Evolutionary conservation across 192 early-diverging fungal genomes (phyloP), one percentile per base, ranked within the genome.

Genomic region (Mortierella antarctica): DNA sequence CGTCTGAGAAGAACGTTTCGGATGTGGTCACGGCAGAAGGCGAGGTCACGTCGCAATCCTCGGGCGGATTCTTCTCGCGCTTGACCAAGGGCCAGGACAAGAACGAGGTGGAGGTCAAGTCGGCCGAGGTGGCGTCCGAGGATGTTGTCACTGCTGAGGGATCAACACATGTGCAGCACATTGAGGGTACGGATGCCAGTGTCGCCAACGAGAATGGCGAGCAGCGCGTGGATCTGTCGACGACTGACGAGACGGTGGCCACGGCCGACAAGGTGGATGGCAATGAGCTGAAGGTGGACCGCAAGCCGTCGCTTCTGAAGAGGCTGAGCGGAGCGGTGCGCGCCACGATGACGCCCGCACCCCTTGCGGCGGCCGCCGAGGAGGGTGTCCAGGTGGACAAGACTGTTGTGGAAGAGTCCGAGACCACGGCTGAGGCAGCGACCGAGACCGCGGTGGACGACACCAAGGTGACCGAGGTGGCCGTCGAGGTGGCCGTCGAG

Each of bases 21-120:
- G 70, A 80, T 42, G 77, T 80, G 10, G 70, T 72, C 44, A 79
- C 69, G 6, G 55, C 76, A 13, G 76, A 79, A 23, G 76, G 76
- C 11, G 76, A 66, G 49, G 76, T 70, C 9, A 80, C 70, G 15
- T 80, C 77, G 0, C 65, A 80, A 47, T 72, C 77, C 5, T 23
- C 65, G 9, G 77, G 60, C 20, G 77, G 77, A 7, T 80, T 80
- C 70, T 80, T 80, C 77, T 80, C 77, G 1, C 64, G 70, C 6
- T 65, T 80, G 56, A 72, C 70, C 40, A 80, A 72, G 69, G 65
- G 77, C 65, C 55, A 80, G 70, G 77, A 71, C 60, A 80, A 67
- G 77, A 80, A 80, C 55, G 77, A 80, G 53, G 77, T 80, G 4
- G 77, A 80, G 15, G 77, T 80, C 65, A 80, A 80, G 65, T 80